Conservation (phyloP, 352 stramenopile genomes). For the Hyaloperonospora brassicae region DNA sequence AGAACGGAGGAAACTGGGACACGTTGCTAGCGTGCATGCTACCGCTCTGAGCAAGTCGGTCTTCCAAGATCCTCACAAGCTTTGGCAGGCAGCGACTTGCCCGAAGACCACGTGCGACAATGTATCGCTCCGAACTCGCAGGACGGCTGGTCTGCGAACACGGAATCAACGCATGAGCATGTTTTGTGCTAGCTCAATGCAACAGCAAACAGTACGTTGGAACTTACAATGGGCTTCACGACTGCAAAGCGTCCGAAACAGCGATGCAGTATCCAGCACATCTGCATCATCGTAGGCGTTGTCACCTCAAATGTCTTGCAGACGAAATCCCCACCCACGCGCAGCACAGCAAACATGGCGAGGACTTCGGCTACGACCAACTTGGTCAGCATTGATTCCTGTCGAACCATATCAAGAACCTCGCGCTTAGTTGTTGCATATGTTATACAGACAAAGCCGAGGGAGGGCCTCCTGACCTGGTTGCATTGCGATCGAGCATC, state of each 20-base stretch:
- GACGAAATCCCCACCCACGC: slow-evolving; percentile 44
- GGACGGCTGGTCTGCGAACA: slow-evolving; percentile 59
- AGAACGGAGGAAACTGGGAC: slow-evolving; percentile 8
- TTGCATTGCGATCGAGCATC: slow-evolving; percentile 52
- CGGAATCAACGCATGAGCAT: slow-evolving; percentile 2
- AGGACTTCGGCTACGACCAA: slow-evolving; percentile 54
- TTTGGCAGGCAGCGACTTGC: slow-evolving; percentile 8
- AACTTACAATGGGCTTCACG: slow-evolving; percentile 50
- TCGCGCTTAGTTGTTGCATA: neutral
- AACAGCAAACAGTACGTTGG: neutral
- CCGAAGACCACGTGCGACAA: slow-evolving; percentile 36
- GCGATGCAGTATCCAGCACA: slow-evolving; percentile 56
- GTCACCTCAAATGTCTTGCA: slow-evolving; percentile 79
- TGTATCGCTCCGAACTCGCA: slow-evolving; percentile 72
- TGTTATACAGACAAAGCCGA: neutral
- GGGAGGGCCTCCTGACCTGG: slow-evolving; percentile 31
- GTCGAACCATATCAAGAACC: neutral
- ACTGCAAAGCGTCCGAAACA: slow-evolving; percentile 55
- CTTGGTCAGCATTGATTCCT: slow-evolving; percentile 60
- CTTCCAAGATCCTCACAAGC: slow-evolving; percentile 26
- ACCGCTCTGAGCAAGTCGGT: slow-evolving; percentile 12
- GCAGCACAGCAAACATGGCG: slow-evolving; percentile 49
- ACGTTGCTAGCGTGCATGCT: neutral
- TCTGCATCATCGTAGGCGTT: slow-evolving; percentile 46
- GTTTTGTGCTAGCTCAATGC: too few species aligned